Percentiles rank a stretch among this genome's conserved stretches.
These are phyloP conservation scores for Populus euphratica DNA, from an alignment of 345 rosid genomes.

Conservation along the genomic window DNA sequence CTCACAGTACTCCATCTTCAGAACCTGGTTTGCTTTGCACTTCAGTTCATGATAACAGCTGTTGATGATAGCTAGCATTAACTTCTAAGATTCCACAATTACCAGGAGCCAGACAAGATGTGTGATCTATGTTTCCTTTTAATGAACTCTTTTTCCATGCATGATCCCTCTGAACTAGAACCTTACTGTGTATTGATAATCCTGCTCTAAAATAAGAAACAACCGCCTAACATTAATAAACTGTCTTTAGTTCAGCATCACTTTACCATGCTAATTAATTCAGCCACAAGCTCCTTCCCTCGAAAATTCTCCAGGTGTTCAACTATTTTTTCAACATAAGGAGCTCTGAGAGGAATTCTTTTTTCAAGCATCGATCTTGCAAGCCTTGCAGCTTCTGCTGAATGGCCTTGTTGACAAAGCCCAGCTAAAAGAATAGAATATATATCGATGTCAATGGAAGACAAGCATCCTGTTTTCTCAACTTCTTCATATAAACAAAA, in stretches of 20 bases:
- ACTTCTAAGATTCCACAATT: neutral
- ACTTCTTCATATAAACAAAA: conserved; percentile 48
- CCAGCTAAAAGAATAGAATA: conserved; percentile 49
- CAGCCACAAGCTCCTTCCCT: conserved; percentile 36
- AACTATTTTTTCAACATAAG: conserved; percentile 36
- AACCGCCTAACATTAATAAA: neutral
- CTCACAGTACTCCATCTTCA: neutral
- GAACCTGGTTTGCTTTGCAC: neutral
- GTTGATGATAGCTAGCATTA: neutral
- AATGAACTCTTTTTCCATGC: neutral
- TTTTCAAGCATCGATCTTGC: conserved; percentile 51
- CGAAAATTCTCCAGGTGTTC: conserved; percentile 41
- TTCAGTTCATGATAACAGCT: neutral
- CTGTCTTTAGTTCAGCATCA: conserved; percentile 9
- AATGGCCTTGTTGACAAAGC: conserved; percentile 43
- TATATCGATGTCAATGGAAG: conserved; percentile 60
- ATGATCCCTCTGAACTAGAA: neutral
- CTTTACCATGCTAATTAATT: conserved; percentile 26
- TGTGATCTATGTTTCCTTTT: neutral
- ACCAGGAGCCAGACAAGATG: neutral
- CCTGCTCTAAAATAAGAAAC: neutral
- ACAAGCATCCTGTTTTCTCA: conserved; percentile 39
- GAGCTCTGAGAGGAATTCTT: conserved; percentile 36
- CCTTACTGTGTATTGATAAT: neutral
- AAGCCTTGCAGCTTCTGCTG: conserved; percentile 59